Percentiles rank a stretch among this genome's conserved stretches.
Evolutionary conservation across 1,139 yeast genomes (phyloP).

Genomic region (Pneumocystis wakefieldiae): DNA sequence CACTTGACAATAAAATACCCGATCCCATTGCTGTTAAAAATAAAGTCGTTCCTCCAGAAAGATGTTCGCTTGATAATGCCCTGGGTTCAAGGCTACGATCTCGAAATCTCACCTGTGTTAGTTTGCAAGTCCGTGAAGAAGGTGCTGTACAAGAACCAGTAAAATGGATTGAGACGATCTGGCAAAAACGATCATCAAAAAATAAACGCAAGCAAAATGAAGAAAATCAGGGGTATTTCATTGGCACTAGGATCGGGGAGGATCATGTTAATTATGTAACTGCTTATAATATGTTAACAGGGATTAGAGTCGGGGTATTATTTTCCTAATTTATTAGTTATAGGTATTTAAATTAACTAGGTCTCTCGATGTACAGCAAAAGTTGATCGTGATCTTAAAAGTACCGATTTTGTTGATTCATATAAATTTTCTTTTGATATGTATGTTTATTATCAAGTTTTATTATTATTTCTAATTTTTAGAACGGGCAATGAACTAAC

Average conservation of each 20-base stretch:
- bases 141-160: constrained; percentile 5
- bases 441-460: constrained; percentile 6
- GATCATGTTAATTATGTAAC: constrained; percentile 88
- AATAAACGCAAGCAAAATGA: constrained; percentile 33
- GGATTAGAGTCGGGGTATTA: constrained; percentile 61
- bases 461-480: background rate
- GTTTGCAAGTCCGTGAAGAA: background rate
- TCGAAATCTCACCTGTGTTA: background rate
- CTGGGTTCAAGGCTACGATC: background rate
- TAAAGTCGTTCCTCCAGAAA: background rate
- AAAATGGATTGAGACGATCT: constrained; percentile 11
- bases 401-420: constrained; percentile 51
- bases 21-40: background rate
- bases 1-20: background rate
- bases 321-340: background rate
- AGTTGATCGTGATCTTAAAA: constrained; percentile 54
- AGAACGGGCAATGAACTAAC: constrained; percentile 71
- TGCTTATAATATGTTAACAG: constrained; percentile 95
- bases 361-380: constrained; percentile 80
- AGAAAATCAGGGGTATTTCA: constrained; percentile 43
- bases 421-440: constrained; percentile 76
- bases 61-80: background rate
- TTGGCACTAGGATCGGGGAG: constrained; percentile 73
- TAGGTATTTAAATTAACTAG: constrained; percentile 20
- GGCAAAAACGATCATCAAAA: constrained; percentile 27